A percentile compares a stretch with the other conserved stretches of the same genome.
phyloP scores from a whole-genome alignment of 176 grass and related monocot genomes.

The Carex cristatella region DNA sequence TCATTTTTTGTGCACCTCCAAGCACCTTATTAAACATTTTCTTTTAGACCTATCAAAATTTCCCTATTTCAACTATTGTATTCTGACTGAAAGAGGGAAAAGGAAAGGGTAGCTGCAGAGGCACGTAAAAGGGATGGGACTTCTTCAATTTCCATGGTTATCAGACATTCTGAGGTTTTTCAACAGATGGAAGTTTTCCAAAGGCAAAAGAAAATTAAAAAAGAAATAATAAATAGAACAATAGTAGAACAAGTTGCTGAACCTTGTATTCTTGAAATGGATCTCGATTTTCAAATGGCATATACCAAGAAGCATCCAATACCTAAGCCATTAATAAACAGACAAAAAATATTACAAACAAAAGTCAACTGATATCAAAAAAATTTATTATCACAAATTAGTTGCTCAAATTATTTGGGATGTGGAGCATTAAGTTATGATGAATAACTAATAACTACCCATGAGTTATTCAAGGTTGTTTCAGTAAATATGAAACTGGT shows the following conservation, averaged over 20 bases:
- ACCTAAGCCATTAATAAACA: constrained; percentile 35
- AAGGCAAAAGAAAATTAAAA: background rate
- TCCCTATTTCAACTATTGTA: background rate
- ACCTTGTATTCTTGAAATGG: constrained; percentile 87
- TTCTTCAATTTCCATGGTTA: background rate
- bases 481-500: background rate
- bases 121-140: background rate
- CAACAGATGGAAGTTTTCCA: background rate
- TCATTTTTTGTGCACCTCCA: background rate
- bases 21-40: background rate
- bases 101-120: background rate
- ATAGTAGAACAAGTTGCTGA: background rate
- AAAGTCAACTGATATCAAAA: background rate
- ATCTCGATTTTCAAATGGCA: constrained; percentile 68
- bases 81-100: background rate
- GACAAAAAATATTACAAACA: background rate
- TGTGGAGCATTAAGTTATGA: background rate
- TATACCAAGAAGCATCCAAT: constrained; percentile 95
- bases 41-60: background rate
- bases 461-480: background rate
- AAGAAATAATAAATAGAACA: background rate
- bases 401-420: background rate
- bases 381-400: background rate
- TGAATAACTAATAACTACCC: background rate
- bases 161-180: background rate